Evolutionary conservation across 2,329 filamentous ascomycete genomes (phyloP), one percentile per base, ranked within the genome.

Genomic region (Grosmannia clavigera): DNA sequence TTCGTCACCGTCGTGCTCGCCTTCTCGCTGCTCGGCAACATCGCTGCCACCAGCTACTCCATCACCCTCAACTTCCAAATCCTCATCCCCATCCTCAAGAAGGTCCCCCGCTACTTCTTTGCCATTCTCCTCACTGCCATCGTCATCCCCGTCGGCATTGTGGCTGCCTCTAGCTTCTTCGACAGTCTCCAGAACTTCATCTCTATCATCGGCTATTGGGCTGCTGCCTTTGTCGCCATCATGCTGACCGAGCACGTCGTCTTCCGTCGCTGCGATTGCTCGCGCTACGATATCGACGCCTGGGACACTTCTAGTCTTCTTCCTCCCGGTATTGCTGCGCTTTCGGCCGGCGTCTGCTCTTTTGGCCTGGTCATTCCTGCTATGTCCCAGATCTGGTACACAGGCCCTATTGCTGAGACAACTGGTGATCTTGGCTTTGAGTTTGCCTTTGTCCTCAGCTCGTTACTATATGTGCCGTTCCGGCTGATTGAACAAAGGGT

Each of bases 61-160:
- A 77, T 85, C 64, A 81, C 81, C 3, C 75, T 86, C 64, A 85
- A 85, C 73, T 81, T 85, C 69, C 75, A 77, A 68, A 70, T 76
- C 62, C 65, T 78, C 11, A 61, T 73, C 11, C 71, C 73, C 10
- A 63, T 71, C 6, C 69, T 77, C 43, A 67, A 69, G 11, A 66
- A 67, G 25, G 68, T 78, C 9, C 76, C 75, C 9, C 70, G 76
- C 5, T 71, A 74, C 58, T 43, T 75, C 25, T 77, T 74, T 66
- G 71, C 72, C 11, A 40, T 77, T 5, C 63, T 74, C 3, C 66
- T 74, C 35, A 73, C 72, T 5, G 71, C 67, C 6, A 67, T 77
- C 57, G 70, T 76, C 61, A 73, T 78, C 1, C 73, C 71, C 11
- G 66, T 78, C 31, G 68, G 71, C 14, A 72, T 78, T 57, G 67